phyloP scores from a whole-genome alignment of 78 protist genomes.

The Speleostelium caveatum region DNA sequence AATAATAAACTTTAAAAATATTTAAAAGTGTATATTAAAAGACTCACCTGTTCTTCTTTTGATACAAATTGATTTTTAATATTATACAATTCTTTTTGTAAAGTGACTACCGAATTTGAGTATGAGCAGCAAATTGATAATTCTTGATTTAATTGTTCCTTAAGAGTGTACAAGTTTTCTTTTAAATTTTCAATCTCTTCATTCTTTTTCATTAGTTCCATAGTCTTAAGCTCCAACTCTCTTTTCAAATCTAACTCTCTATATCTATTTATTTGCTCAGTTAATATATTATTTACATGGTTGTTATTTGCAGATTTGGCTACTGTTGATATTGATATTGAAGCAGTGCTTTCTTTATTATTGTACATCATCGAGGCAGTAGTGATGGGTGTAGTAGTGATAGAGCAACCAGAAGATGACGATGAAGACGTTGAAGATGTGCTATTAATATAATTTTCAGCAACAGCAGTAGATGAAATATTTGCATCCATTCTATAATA shows the following conservation, averaged over 20 bases:
- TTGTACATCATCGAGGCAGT: no score
- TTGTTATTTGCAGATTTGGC: no score
- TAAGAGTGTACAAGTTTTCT: neutral
- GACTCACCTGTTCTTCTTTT: slow-evolving; percentile 68
- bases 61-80: neutral
- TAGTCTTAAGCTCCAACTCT: slow-evolving; percentile 19
- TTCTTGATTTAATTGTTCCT: slow-evolving; percentile 42
- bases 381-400: no score
- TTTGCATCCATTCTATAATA: no score
- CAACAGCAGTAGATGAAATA: no score
- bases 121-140: slow-evolving; percentile 39
- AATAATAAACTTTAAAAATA: neutral
- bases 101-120: slow-evolving; percentile 8
- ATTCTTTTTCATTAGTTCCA: slow-evolving; percentile 35
- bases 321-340: no score
- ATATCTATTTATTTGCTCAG: no score
- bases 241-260: slow-evolving; percentile 51
- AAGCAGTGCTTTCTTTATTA: no score
- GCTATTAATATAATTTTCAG: no score
- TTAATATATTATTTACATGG: no score
- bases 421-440: no score
- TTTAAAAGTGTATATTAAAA: neutral
- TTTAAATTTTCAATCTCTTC: slow-evolving; percentile 42
- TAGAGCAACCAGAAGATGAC: no score
- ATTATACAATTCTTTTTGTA: slow-evolving; percentile 32